These are phyloP conservation scores for Laguncularia racemosa DNA, from an alignment of 345 rosid species.

Conservation along the genomic window DNA sequence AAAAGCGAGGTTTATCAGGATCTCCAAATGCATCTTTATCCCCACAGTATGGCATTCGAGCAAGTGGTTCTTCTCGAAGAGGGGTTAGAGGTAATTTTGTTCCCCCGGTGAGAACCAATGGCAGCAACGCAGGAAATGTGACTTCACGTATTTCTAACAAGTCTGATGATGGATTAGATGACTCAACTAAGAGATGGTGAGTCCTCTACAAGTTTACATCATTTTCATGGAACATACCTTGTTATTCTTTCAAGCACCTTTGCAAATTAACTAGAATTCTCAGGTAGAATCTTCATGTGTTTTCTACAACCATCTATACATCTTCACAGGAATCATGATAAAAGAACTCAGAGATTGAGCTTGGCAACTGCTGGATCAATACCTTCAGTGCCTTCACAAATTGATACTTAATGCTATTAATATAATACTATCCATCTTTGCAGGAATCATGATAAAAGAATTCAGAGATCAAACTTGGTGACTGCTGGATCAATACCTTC, in stretches of 20 bases:
- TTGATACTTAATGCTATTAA: too few species aligned
- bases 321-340: too few species aligned
- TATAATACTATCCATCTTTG: too few species aligned
- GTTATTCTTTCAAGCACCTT: neutral
- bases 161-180: constrained; percentile 71
- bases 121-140: constrained; percentile 50
- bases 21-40: constrained; percentile 52
- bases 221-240: neutral
- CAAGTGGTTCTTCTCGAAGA: constrained; percentile 54
- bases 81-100: constrained; percentile 81
- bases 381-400: too few species aligned
- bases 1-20: constrained; percentile 53
- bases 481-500: too few species aligned
- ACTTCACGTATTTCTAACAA: constrained; percentile 62
- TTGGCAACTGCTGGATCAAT: too few species aligned
- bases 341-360: too few species aligned
- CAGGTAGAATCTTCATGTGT: too few species aligned
- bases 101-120: constrained; percentile 79
- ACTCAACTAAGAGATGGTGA: constrained; percentile 84
- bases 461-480: too few species aligned
- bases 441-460: too few species aligned
- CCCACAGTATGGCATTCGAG: constrained; percentile 57
- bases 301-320: too few species aligned
- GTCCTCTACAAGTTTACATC: constrained; percentile 7
- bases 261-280: too few species aligned